Base-by-base conservation (phyloP, 1,284 basidiomycete species). In the Golubevia pallescens region DNA sequence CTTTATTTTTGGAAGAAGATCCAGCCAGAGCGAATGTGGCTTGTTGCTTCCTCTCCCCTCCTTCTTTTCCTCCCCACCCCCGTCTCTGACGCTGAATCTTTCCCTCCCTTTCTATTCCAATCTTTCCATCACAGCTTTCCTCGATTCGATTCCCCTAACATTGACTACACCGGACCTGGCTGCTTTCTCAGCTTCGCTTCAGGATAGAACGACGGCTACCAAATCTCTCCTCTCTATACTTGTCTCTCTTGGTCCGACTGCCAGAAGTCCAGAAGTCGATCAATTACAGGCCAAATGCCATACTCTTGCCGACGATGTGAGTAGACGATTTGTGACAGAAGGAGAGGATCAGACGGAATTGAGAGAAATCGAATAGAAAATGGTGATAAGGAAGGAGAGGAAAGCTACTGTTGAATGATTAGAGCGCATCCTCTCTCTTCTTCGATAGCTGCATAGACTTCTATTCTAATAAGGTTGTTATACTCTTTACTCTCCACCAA, bases 221-320 rank as follows among this genome's bases (percentile, higher is more conserved):
- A 55, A 62, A 16, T 58, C 65, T 14, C 61, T 69, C 8, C 61
- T 69, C n/a, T 16, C 55, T 10, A 48, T 52, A 3, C 53, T 69
- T n/a, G 65, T 42, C 4, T 19, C 59, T 14, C 48, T 63, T 21
- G 64, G 56, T 14, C 52, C 66, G 6, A 38, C 52, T 48, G 38
- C 55, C 19, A 16, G 55, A 8, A 48, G 42, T 48, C 69, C 69
- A 6, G 69, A 70, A 32, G 66, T 68, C 10, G 62, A 51, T 24
- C 58, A 48, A 10, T 52, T 69, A 20, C 69, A 74, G 58, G 62
- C 61, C 16, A 58, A 67, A n/a, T 69, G 67, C 54, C 63, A 67
- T 34, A 42, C 42, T 23, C 63, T 74, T 16, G 69, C 71, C 4
- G 63, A 56, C 34, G 72, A 76, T 60, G 64, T 67, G 58, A 69